phyloP scores from a whole-genome alignment of 495 filamentous ascomycete species.

The Lophiostoma macrostomum region DNA sequence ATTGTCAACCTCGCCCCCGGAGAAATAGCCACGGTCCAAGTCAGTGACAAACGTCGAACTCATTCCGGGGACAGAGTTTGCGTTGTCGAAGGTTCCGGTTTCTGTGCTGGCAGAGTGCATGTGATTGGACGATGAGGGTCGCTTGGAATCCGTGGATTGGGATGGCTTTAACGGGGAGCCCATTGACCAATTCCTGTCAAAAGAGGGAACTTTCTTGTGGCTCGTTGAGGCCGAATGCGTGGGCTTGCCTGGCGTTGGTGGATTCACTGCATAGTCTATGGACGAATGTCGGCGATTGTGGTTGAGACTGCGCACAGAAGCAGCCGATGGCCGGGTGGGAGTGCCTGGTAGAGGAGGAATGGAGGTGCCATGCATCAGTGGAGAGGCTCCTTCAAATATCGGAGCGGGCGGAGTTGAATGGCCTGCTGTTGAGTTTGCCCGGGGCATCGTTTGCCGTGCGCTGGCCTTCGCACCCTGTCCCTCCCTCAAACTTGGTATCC shows the following conservation, averaged over 20 bases:
- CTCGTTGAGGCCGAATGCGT: constrained; percentile 33
- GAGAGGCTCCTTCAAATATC: constrained; percentile 23
- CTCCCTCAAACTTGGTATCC: constrained; percentile 58
- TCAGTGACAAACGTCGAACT: constrained; percentile 46
- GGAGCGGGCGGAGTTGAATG: constrained; percentile 40
- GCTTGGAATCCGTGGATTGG: constrained; percentile 8
- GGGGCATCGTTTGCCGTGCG: constrained; percentile 19
- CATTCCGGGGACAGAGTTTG: constrained; percentile 14
- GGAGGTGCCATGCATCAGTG: constrained; percentile 52
- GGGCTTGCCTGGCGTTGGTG: constrained; percentile 18
- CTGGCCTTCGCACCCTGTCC: constrained; percentile 33
- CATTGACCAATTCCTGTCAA: constrained; percentile 88
- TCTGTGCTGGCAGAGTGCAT: constrained; percentile 38
- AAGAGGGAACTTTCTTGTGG: constrained; percentile 81
- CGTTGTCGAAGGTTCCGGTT: constrained; percentile 17
- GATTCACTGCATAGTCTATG: constrained; percentile 59
- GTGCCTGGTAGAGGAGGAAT: constrained; percentile 33
- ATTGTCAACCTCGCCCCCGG: constrained; percentile 78
- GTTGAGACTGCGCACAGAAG: constrained; percentile 77
- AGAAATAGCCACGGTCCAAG: constrained; percentile 90
- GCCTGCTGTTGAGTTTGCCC: constrained; percentile 25
- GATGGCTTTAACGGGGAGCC: constrained; percentile 44
- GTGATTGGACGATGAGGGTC: constrained; percentile 34
- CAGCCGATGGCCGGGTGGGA: constrained; percentile 60
- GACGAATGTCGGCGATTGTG: constrained; percentile 86